Conservation (phyloP, 1,284 basidiomycete species). For the Nidula niveotomentosa region DNA sequence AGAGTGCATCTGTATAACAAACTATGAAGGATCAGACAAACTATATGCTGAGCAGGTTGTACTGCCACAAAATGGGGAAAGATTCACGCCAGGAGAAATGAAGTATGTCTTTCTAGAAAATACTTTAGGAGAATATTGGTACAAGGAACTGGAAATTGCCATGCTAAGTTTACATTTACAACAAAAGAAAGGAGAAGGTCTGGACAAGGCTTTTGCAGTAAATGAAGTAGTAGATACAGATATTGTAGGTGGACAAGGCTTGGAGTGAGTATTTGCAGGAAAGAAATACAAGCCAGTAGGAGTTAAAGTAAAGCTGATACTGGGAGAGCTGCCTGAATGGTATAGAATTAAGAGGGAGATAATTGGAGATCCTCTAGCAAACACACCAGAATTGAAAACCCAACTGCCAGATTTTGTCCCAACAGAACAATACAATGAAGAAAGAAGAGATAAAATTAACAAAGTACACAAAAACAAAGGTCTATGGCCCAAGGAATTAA, state of each 20-base stretch:
- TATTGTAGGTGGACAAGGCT: neutral
- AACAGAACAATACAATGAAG: neutral
- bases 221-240: neutral
- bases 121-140: no score
- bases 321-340: neutral
- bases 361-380: neutral
- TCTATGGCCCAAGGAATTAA: neutral
- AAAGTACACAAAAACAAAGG: no score
- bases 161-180: no score
- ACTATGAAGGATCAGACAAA: neutral
- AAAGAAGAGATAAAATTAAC: neutral
- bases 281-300: neutral
- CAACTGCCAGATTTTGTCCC: neutral
- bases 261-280: neutral
- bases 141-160: no score
- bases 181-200: no score
- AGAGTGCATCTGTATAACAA: constrained; percentile 9
- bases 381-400: neutral
- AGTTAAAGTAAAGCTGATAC: neutral
- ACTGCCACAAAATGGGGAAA: neutral
- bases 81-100: no score
- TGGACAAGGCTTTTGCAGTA: no score
- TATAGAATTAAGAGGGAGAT: neutral
- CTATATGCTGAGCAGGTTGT: neutral
- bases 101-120: no score